These are phyloP conservation scores for Ettlia oleoabundans DNA, from an alignment of 139 green algal species.

Conservation along the genomic window DNA sequence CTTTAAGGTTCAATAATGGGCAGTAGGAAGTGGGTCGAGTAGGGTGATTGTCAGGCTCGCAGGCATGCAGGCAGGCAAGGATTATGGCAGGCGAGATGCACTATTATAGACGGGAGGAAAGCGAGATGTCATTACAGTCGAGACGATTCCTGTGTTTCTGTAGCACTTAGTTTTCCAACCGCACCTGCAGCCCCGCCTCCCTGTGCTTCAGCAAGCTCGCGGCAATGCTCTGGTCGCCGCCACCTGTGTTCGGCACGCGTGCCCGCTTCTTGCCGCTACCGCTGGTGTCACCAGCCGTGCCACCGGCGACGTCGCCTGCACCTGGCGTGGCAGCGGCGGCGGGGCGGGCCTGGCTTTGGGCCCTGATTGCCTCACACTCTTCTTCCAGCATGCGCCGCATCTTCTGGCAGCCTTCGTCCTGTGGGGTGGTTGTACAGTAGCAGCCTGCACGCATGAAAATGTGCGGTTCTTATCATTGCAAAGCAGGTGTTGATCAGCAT, in stretches of 20 bases:
- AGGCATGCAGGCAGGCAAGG: neutral
- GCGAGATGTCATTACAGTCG: neutral
- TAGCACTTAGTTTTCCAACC: too few species aligned
- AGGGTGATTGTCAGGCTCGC: neutral
- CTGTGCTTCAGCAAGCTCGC: conserved; percentile 21
- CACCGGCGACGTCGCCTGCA: neutral
- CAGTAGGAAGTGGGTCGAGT: neutral
- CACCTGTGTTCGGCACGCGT: neutral
- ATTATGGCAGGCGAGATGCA: neutral
- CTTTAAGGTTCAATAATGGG: too few species aligned
- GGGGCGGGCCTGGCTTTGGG: neutral
- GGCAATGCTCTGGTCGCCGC: neutral
- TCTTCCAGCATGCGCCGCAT: conserved; percentile 62
- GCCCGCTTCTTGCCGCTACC: conserved; percentile 25
- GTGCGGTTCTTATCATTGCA: too few species aligned
- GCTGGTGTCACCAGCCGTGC: neutral
- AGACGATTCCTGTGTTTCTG: too few species aligned
- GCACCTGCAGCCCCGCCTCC: conserved; percentile 1
- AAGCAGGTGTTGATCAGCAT: too few species aligned
- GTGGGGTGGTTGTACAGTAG: neutral
- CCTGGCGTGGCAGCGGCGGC: neutral
- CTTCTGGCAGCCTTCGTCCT: conserved; percentile 29
- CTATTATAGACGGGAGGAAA: neutral
- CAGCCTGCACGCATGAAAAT: neutral
- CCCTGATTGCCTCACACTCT: conserved; percentile 62